Percentiles rank a stretch among this genome's conserved stretches.
Evolutionary conservation across 2,329 filamentous ascomycete species (phyloP).

Genomic region (Magnaporthiopsis incrustans): DNA sequence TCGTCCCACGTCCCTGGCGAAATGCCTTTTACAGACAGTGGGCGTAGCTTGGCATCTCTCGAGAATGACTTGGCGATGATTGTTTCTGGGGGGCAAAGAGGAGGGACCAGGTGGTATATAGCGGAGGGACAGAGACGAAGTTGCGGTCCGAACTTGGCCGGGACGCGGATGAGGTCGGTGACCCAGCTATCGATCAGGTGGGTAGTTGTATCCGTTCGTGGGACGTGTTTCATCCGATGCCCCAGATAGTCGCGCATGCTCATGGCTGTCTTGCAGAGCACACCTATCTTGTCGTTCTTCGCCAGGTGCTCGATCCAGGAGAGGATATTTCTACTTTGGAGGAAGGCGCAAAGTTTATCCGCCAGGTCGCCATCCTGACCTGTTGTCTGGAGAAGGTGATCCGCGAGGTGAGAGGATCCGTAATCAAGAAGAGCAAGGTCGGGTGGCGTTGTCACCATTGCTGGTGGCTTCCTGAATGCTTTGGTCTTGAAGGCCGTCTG

Average conservation of each 20-base stretch:
- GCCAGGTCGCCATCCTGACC: conserved; percentile 22
- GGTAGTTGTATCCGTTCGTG: conserved; percentile 15
- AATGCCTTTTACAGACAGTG: conserved; percentile 17
- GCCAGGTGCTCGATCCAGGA: conserved; percentile 24
- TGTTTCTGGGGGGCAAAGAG: conserved; percentile 24
- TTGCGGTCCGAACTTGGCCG: conserved; percentile 22
- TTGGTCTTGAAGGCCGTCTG: conserved; percentile 17
- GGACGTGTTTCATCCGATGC: conserved; percentile 16
- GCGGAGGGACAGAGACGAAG: conserved; percentile 23
- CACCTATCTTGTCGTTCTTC: conserved; percentile 14
- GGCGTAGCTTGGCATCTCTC: conserved; percentile 4
- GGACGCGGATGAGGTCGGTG: conserved; percentile 23
- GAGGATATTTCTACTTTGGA: conserved; percentile 32
- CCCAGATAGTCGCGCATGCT: conserved; percentile 23
- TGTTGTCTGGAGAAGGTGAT: conserved; percentile 23
- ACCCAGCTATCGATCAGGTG: conserved; percentile 21
- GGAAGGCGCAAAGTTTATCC: conserved; percentile 54
- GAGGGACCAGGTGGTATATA: conserved; percentile 24
- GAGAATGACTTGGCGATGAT: conserved; percentile 18
- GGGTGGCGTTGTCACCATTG: conserved; percentile 9
- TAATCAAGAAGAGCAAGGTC: conserved; percentile 12
- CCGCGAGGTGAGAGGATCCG: conserved; percentile 21
- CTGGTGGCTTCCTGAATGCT: conserved; percentile 8
- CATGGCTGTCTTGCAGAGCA: conserved; percentile 20
- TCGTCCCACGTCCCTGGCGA: conserved; percentile 22